Base-by-base conservation (phyloP, 345 rosid species). In the Pugionium dolabratum region DNA sequence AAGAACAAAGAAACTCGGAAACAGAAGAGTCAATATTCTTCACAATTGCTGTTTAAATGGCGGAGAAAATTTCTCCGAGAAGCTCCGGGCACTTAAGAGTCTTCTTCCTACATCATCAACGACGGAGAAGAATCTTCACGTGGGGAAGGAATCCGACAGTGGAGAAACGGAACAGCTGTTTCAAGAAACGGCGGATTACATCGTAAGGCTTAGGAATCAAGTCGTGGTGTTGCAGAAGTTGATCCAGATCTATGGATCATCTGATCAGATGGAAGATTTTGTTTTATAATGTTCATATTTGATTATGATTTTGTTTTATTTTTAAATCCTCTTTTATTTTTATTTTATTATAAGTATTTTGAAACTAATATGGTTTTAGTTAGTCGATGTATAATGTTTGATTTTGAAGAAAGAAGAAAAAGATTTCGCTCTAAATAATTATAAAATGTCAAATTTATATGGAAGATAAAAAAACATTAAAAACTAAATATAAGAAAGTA, bases 151-250 rank as follows among this genome's bases (percentile, higher is more conserved):
- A 63, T 56, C 84, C 1, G 83, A 81, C 6, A 4, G 54, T 30
- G 76, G 45, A 48, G 69, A 55, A 55, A 72, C 71, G 7, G 76
- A 72, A 26, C 82, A 78, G 71, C 60, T 92, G 82, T 87, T 92
- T 72, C 80, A 73, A 65, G 89, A 84, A 69, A 89, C 96, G 9
- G 98, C 95, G 0, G 90, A 92, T 60, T 92, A 92, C 75, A 92
- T 92, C 58, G 62, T 87, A 10, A 73, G 70, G 33, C 77, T 91
- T 78, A 85, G 74, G 79, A 80, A 84, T 37, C 92, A 86, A 60
- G 95, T 84, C 39, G 60, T 82, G 27, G 50, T 85, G 39, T 78
- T 91, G 78, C 95, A 89, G 71, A 81, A 75, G 62, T 68, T 89
- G 64, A 72, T 92, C 37, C 72, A 87, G 32, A 54, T 89, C 69